Evolutionary conservation across 208 protist genomes (phyloP), one percentile per base, ranked within the genome.

Genomic region (Kentomonas sorsogonicus): DNA sequence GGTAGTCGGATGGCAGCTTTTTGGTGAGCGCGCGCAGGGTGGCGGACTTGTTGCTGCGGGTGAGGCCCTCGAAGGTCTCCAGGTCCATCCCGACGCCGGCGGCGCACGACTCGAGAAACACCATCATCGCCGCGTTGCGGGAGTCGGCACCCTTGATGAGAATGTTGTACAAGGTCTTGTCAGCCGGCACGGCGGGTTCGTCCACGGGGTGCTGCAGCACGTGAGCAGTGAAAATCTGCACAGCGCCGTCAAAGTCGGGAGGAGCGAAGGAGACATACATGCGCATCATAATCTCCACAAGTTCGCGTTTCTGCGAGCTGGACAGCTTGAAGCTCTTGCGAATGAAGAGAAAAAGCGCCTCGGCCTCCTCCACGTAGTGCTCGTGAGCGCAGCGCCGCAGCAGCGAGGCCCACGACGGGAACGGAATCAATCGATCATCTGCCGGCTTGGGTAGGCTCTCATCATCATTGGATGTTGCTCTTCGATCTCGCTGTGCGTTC

Each of bases 231-330:
- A 92, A 94, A 11, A 89, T 18, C 36, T 74, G 31, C 34, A 87
- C 34, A 1, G 82, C 67, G 27, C 82, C 89, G 25, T 79, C 55
- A 40, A 78, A 91, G 67, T 94, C 88, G 4, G 76, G 41, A 9
- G 78, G 70, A 6, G 75, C 54, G 46, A 92, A 65, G 0, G 84
- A 88, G 3, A 74, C 72, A 72, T 91, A 90, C 88, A 94, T 91
- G 33, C 84, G 78, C 68, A 94, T 80, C 79, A 92, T 85, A 52
- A 94, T 92, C 40, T 89, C 84, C 29, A 94, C 65, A 47, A 94
- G 61, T 64, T 94, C 82, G 0, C 79, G 63, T 64, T 90, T 89
- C 61, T 91, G 67, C 26, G 34, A 36, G 26, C 36, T 43, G 1
- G 53, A 60, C 2, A 90, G 67, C 11, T 27, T 4, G 51, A 91